Conservation (phyloP, 1,284 basidiomycete genomes). For the Apiotrichum veenhuisii region DNA sequence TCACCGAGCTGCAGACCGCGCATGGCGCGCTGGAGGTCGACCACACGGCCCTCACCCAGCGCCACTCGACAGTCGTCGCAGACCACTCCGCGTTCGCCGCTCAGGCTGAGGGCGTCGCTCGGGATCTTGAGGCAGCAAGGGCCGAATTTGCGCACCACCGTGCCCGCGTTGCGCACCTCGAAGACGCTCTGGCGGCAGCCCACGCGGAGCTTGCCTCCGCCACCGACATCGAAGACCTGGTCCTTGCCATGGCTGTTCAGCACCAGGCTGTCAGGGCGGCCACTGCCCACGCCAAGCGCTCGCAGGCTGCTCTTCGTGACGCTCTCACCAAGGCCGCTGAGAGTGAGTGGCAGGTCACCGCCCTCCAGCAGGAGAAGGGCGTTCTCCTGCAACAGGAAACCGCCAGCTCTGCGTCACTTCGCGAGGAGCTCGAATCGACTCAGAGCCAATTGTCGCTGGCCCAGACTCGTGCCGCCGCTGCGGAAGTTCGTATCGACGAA, state of each 20-base stretch:
- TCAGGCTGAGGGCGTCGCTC: background rate
- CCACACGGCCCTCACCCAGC: slow-evolving; percentile 3
- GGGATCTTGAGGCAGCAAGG: background rate
- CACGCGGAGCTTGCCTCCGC: background rate
- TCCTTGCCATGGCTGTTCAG: slow-evolving; percentile 12
- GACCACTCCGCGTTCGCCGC: background rate
- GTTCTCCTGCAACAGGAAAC: slow-evolving; percentile 2
- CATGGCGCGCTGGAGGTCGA: slow-evolving; percentile 1
- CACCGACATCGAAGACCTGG: background rate
- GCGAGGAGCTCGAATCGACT: slow-evolving; percentile 8
- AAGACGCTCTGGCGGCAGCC: background rate
- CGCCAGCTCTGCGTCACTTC: background rate
- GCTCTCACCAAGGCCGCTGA: slow-evolving; percentile 1
- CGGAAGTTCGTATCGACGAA: background rate
- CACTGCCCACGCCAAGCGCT: background rate
- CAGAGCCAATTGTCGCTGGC: background rate
- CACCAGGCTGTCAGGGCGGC: slow-evolving; percentile 1
- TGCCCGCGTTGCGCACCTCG: background rate
- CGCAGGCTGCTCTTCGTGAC: background rate
- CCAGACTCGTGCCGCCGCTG: background rate
- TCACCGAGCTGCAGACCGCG: background rate
- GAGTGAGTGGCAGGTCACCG: background rate
- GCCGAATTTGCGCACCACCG: background rate
- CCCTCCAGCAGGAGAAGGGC: slow-evolving; percentile 7
- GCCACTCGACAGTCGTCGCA: background rate